phyloP scores from a whole-genome alignment of 2,329 filamentous ascomycete species.

The Aspergillus tubingensis region DNA sequence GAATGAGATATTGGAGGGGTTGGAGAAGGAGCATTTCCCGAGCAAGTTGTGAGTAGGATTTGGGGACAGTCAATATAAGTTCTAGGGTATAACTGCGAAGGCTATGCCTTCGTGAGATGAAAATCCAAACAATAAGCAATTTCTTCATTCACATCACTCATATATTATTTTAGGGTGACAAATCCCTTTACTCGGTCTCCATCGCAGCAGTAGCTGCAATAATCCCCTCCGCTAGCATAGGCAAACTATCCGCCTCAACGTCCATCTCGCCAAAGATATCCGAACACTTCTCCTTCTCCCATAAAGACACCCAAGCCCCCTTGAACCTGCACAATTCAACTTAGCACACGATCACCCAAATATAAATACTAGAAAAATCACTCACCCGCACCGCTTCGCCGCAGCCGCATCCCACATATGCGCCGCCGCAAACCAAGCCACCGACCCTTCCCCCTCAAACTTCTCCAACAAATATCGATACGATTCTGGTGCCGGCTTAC shows the following conservation, averaged over 20 bases:
- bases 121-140: too few species aligned
- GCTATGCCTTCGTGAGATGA: too few species aligned
- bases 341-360: too few species aligned
- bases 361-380: too few species aligned
- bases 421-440: background rate
- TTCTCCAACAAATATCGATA: background rate
- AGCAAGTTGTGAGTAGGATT: background rate
- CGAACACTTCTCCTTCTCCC: background rate
- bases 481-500: background rate
- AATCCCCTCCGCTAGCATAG: background rate
- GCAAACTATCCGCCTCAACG: background rate
- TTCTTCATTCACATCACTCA: too few species aligned
- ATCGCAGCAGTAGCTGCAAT: background rate
- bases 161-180: too few species aligned
- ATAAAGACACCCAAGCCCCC: background rate
- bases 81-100: too few species aligned
- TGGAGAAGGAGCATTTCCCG: background rate
- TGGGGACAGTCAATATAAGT: too few species aligned
- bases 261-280: background rate
- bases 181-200: too few species aligned
- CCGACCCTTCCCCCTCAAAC: background rate
- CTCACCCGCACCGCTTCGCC: background rate
- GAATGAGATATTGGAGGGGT: slow-evolving; percentile 6
- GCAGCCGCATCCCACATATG: background rate
- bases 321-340: background rate